Evolutionary conservation across 1,139 yeast species (phyloP), one percentile per base, ranked within the genome.

Genomic region (Scheffersomyces titani): DNA sequence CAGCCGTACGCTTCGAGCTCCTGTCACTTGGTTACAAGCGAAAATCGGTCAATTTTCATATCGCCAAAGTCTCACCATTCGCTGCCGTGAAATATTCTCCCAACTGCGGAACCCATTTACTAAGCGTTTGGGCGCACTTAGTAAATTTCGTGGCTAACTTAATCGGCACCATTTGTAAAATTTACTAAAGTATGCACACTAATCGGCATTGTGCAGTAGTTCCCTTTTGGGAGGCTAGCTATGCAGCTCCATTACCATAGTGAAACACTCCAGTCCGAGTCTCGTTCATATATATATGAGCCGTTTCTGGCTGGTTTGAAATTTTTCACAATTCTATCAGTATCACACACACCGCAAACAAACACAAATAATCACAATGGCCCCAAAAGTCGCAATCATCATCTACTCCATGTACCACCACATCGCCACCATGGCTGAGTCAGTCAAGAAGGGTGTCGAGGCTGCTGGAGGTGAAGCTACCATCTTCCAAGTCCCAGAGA

Each of bases 341-440:
- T n/a, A 47, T 47, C 22, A 47, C 3, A 30, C 24, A 49, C 51
- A 24, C 30, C 13, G 13, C 46, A 44, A 19, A 40, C 22, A 19
- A 45, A 16, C 36, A 18, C 21, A 47, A 19, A 50, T 47, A 45
- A 46, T 24, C 54, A 61, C 56, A 59, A 70, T 70, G 74, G 71
- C 73, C 40, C 73, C 72, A 48, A 74, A 71, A 67, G 69, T 73
- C 54, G 81, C 80, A 53, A 74, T 76, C 57, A 70, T 76, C 62
- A 69, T 71, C 61, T 76, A 76, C 70, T 72, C 80, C 24, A 56
- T 73, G 56, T 76, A 74, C 70, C 74, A 71, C 60, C 81, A 76
- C 65, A 59, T 76, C 55, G 69, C 73, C 58, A 69, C 71, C 57
- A 61, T 74, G 66, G 80, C 80, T 20, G 72, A 70, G 59, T 67